These are phyloP conservation scores for Porphyrellus sp. DNA, from an alignment of 1,284 basidiomycete species.

Conservation along the genomic window DNA sequence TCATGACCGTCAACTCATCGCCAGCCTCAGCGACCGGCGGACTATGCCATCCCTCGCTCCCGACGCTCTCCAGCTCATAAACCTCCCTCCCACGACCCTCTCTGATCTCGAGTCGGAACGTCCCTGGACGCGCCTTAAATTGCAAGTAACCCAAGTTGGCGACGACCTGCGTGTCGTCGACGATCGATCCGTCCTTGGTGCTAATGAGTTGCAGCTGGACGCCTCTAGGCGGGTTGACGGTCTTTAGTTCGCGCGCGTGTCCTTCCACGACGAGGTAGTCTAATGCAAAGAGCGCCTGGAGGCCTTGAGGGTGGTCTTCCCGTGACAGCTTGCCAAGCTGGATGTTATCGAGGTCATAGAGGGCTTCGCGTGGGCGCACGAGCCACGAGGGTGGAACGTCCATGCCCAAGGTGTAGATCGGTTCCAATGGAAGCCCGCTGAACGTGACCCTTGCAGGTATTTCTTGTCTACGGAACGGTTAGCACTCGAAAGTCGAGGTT, in stretches of 20 bases:
- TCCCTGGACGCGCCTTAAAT: conserved; percentile 89
- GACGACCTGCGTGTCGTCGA: conserved; percentile 86
- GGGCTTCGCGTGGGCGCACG: conserved; percentile 82
- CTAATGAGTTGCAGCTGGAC: conserved; percentile 76
- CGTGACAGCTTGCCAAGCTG: conserved; percentile 68
- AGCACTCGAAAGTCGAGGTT: background rate
- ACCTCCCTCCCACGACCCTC: conserved; percentile 79
- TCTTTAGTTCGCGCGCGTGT: conserved; percentile 75
- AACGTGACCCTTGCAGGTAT: conserved; percentile 50
- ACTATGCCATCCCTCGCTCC: conserved; percentile 82
- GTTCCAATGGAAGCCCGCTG: conserved; percentile 54
- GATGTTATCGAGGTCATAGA: conserved; percentile 96
- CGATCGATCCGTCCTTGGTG: conserved; percentile 38
- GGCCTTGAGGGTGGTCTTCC: conserved; percentile 50
- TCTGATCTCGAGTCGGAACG: conserved; percentile 81
- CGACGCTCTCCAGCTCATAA: conserved; percentile 80
- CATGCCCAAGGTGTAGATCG: conserved; percentile 90
- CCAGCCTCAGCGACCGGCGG: conserved; percentile 63
- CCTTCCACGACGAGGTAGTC: conserved; percentile 93
- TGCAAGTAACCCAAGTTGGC: conserved; percentile 96
- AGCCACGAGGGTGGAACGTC: conserved; percentile 91
- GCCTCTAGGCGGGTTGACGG: conserved; percentile 72
- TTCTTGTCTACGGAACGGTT: conserved; percentile 45
- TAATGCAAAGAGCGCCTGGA: conserved; percentile 84
- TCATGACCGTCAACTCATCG: conserved; percentile 73